These are phyloP conservation scores for Monocercomonoides exilis DNA, from an alignment of 78 protist genomes.

Conservation along the genomic window DNA sequence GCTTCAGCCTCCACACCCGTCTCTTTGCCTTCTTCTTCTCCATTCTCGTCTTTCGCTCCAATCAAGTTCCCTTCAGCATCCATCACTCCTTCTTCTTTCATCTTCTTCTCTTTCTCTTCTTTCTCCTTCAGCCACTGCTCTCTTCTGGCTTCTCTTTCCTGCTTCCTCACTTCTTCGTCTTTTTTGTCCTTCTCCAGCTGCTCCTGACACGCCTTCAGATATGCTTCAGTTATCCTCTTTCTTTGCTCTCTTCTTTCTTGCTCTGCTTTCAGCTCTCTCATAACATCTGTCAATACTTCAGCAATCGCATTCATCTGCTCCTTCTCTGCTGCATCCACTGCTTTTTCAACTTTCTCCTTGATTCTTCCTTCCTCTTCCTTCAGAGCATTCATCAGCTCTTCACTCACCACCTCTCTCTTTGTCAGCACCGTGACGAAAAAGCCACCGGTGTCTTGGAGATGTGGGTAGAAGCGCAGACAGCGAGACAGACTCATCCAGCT, in stretches of 20 bases:
- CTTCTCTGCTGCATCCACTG: too few relatives aligned
- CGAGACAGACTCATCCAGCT: conserved; percentile 36
- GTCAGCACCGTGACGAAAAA: conserved; percentile 86
- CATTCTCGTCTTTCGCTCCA: background rate
- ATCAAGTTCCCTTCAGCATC: background rate
- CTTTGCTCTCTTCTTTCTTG: background rate
- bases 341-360: too few relatives aligned
- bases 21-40: too few relatives aligned
- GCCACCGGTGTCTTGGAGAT: conserved; percentile 85
- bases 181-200: background rate
- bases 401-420: background rate
- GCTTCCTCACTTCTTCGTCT: background rate
- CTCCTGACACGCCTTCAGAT: background rate
- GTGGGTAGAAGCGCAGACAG: conserved; percentile 86
- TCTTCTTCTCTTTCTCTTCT: background rate
- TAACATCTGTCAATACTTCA: too few relatives aligned
- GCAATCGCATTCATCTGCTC: too few relatives aligned
- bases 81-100: background rate
- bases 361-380: too few relatives aligned
- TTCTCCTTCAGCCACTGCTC: background rate
- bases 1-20: too few relatives aligned
- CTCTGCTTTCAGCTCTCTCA: too few relatives aligned
- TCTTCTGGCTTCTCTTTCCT: background rate
- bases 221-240: background rate
- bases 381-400: background rate